These are phyloP conservation scores for Saitozyma sp. DNA, from an alignment of 768 basidiomycete genomes.

Conservation along the genomic window DNA sequence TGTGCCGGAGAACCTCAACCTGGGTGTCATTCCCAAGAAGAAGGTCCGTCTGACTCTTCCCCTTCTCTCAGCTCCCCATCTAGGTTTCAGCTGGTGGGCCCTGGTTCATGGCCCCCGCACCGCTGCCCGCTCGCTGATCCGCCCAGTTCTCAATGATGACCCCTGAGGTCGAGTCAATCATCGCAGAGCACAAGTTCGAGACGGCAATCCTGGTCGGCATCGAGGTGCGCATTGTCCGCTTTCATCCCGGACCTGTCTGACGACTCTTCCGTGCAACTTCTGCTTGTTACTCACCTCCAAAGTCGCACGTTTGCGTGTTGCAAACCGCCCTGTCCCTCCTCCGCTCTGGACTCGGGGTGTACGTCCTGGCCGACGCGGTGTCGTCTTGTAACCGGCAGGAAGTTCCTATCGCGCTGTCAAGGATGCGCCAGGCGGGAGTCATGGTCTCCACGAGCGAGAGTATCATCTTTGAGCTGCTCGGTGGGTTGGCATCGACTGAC, in stretches of 20 bases:
- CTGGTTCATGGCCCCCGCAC: neutral
- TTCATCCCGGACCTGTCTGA: neutral
- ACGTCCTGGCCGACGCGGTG: slow-evolving; percentile 79
- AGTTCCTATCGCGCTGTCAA: slow-evolving; percentile 68
- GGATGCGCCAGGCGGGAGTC: slow-evolving; percentile 60
- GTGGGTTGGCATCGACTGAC: slow-evolving; percentile 49
- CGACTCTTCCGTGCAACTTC: neutral
- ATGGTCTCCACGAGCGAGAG: slow-evolving; percentile 79
- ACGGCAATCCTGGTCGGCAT: slow-evolving; percentile 81
- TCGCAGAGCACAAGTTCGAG: slow-evolving; percentile 59
- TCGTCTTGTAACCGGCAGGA: slow-evolving; percentile 80
- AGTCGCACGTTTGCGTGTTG: slow-evolving; percentile 87
- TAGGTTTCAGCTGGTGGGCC: neutral
- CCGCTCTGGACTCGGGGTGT: slow-evolving; percentile 54
- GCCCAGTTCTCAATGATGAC: slow-evolving; percentile 77
- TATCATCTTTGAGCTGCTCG: slow-evolving; percentile 72
- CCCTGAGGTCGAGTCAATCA: slow-evolving; percentile 62
- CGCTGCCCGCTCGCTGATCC: neutral
- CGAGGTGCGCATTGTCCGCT: slow-evolving; percentile 61
- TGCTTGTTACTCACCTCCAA: slow-evolving; percentile 3
- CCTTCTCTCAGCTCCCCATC: neutral
- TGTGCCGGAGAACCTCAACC: slow-evolving; percentile 49
- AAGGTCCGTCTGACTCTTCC: slow-evolving; percentile 26
- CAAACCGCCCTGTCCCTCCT: slow-evolving; percentile 75
- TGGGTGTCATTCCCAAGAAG: slow-evolving; percentile 64